Conservation (phyloP, 805 yeast genomes). For the Kuraishia hungarica region DNA sequence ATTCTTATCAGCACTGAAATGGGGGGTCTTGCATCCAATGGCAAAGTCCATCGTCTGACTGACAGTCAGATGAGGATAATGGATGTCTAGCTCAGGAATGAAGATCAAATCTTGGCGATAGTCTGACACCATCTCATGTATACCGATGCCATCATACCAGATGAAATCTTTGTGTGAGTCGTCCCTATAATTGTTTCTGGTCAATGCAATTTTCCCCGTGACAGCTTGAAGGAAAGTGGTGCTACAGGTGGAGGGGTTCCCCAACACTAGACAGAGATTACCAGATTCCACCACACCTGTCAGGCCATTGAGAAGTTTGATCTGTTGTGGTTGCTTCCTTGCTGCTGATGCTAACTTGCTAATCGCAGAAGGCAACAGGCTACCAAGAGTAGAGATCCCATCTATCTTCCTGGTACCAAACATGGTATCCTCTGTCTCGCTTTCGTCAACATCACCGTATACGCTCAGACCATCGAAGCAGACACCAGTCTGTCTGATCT, state of each 20-base stretch:
- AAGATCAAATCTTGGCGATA: constrained; percentile 37
- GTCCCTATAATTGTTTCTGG: neutral
- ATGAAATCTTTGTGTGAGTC: neutral
- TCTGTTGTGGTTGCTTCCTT: neutral
- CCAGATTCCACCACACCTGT: neutral
- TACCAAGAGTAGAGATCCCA: neutral
- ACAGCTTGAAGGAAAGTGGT: neutral
- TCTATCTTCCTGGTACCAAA: neutral
- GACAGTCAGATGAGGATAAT: constrained; percentile 71
- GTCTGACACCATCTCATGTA: neutral
- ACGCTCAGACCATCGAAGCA: neutral
- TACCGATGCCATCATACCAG: neutral
- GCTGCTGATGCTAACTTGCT: neutral
- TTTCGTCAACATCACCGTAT: neutral
- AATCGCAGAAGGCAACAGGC: neutral
- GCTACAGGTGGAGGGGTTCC: neutral
- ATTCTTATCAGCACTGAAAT: constrained; percentile 34
- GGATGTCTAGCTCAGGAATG: constrained; percentile 59
- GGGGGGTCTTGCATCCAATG: constrained; percentile 60
- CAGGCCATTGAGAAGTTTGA: neutral
- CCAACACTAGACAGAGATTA: neutral
- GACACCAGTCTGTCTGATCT: neutral
- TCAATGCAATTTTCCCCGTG: neutral
- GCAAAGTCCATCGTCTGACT: constrained; percentile 68
- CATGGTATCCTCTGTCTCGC: neutral